Evolutionary conservation across 192 early-diverging fungal species (phyloP), one percentile per base, ranked within the genome.

Genomic region (Dissophora ornata): DNA sequence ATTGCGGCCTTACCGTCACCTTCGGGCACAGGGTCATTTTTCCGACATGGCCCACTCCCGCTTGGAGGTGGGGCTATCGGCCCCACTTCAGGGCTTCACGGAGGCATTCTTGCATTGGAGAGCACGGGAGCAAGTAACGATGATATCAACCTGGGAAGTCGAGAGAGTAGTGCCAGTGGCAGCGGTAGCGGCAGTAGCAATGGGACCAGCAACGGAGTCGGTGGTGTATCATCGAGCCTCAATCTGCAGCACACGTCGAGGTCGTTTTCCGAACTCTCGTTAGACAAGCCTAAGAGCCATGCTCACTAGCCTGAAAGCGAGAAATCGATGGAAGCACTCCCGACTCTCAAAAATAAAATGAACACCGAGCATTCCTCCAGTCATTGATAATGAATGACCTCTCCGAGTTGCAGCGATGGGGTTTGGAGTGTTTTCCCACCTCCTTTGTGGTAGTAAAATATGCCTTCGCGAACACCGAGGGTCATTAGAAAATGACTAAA

Each of bases 201-300:
- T 49, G 26, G 29, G 10, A 33, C 19, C 16, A 42, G 48, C n/a
- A 33, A 41, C 15, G 30, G 8, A 2, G 24, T n/a, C 16, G 12
- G 29, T 21, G 30, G 46, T n/a, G 26, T 52, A 36, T 73, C 69
- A 6, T 64, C 69, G 3, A 33, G 22, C 0, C 47, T 73, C 18
- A 73, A 73, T 24, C 54, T 73, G 30, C 69, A 73, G 48, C 69
- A 64, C 25, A 64, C 69, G 0, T 73, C 69, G 15, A 60, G 69
- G 0, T 73, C 69, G 3, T 73, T 73, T 45, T 73, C 69, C 7
- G 69, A 73, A 4, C 55, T 73, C n/a, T 73, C 69, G 1, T 28
- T 73, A 16, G 56, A 44, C 16, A 59, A 59, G 22, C 57, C 66
- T 46, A 52, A 68, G 44, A 47, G 46, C 52, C 69, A 62, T 0